Evolutionary conservation across 2,329 filamentous ascomycete species (phyloP), one percentile per base, ranked within the genome.

Genomic region (Periconia sp.): DNA sequence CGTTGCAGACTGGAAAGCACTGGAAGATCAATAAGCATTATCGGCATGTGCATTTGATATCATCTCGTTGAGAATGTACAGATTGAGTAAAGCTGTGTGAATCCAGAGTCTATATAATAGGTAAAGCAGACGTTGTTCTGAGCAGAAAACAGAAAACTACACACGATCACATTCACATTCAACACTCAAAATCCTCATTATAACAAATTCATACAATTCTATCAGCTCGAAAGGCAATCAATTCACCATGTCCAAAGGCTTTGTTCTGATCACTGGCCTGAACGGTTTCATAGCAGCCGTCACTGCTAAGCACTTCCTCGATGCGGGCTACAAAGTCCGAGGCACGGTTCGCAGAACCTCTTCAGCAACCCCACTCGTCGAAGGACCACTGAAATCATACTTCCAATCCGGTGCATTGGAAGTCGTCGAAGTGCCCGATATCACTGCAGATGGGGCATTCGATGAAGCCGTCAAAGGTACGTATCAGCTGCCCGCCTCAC

Each of bases 221-320:
- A 8, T 42, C 20, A 42, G 20, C 3, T 20, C 9, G 17, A 42
- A 2, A n/a, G 2, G 8, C 8, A 42, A 42, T 2, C 6, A 7
- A 15, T 15, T 9, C 10, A 44, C 3, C 18, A 62, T 61, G 59
- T 55, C 59, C 10, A 62, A 63, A 55, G 59, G 55, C n/a, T 52
- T 62, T 14, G 56, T 72, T 45, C 61, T 72, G 17, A 61, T 72
- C 14, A 54, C 55, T 5, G 62, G 61, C 19, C 45, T 62, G 6
- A 65, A 65, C 45, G 62, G 62, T 48, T 65, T 64, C 52, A 68
- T 72, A 37, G 69, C 59, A 20, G 54, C 58, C 37, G 59, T 64
- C 14, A 56, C 62, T 6, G 65, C 61, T 15, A 61, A 68, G 37
- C 52, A 68, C 41, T 56, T 68, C 43, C 61, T 72, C 37, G 49